Base-by-base conservation (phyloP, 1,139 yeast species). In the Meyerozyma smithsonii region DNA sequence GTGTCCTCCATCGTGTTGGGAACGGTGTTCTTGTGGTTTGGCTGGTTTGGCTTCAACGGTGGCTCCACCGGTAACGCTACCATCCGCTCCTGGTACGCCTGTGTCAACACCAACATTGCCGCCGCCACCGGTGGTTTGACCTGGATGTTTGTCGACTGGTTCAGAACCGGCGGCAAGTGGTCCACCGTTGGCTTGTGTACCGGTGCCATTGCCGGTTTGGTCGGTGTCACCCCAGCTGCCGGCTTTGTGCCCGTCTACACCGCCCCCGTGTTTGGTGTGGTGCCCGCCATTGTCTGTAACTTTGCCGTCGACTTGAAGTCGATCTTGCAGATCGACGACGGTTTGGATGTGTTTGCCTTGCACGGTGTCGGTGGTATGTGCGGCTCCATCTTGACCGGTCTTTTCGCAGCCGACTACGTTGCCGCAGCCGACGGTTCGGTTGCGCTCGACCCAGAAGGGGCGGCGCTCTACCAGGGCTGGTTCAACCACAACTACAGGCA, bases 1-100 rank as follows among this genome's bases (percentile, higher is more conserved):
- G 95, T 88, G 36, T 77, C 94, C 10, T 80, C 89, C 38, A 87
- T 88, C 45, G 96, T 89, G n/a, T 69, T 90, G 46, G 98, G 97
- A 42, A 89, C 97, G 17, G 82, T 87, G 4, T 86, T 92, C 70
- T 77, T 90, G 55, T 90, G 97, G 96, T 88, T 90, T 55, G 97
- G 97, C 35, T 90, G 98, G 97, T 88, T 86, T 56, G 97, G 97
- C 39, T 90, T 90, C 78, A 90, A 92, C 72, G 96, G 96, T 63
- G 97, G 97, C 54, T 87, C 96, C 37, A 86, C 96, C 41, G 96
- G 96, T 62, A 84, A 86, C 60, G 84, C 96, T 32, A 64, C 90
- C 45, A 81, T 90, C 60, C 84, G 97, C 67, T 89, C 96, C 42
- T 87, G 88, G 85, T 88, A 89, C 69, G 95, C 96, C 23, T 79